Conservation (phyloP, 2,329 filamentous ascomycete genomes). For the Fusarium transvaalense region DNA sequence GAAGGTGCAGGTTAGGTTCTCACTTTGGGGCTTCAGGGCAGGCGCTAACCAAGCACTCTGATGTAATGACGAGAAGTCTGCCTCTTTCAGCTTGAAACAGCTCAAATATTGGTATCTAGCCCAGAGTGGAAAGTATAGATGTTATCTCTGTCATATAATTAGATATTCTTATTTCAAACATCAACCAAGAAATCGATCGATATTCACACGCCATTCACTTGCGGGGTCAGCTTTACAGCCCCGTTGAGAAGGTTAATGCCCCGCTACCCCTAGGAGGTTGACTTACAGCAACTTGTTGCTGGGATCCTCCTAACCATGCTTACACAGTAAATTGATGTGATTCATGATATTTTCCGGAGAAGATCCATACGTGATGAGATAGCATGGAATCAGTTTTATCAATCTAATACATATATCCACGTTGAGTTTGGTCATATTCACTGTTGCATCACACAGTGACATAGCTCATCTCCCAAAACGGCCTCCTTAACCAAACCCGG, state of each 20-base stretch:
- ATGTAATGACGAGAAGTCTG: conserved; percentile 10
- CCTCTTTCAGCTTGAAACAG: not conserved
- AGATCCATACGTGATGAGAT: not conserved
- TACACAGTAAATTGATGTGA: not conserved
- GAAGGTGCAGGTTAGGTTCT: conserved; percentile 22
- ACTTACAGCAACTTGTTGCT: conserved; percentile 21
- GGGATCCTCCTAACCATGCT: not conserved
- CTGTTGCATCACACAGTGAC: not conserved
- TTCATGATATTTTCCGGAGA: not conserved
- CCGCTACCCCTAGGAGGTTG: conserved; percentile 19
- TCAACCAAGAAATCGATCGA: conserved; percentile 17
- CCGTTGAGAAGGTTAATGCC: conserved; percentile 1
- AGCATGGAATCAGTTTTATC: not conserved
- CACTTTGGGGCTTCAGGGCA: conserved; percentile 10
- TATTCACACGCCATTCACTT: conserved; percentile 25
- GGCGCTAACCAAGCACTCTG: conserved; percentile 18
- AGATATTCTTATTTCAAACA: conserved; percentile 14
- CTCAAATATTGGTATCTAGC: not conserved
- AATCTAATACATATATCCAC: not conserved
- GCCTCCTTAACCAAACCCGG: conserved; percentile 17
- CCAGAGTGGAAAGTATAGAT: not conserved
- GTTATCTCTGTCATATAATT: conserved; percentile 16
- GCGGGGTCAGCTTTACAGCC: conserved; percentile 20
- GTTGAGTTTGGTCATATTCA: not conserved
- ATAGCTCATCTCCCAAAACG: conserved; percentile 19